phyloP scores from a whole-genome alignment of 257 asterid species.

The Solanum peruvianum region DNA sequence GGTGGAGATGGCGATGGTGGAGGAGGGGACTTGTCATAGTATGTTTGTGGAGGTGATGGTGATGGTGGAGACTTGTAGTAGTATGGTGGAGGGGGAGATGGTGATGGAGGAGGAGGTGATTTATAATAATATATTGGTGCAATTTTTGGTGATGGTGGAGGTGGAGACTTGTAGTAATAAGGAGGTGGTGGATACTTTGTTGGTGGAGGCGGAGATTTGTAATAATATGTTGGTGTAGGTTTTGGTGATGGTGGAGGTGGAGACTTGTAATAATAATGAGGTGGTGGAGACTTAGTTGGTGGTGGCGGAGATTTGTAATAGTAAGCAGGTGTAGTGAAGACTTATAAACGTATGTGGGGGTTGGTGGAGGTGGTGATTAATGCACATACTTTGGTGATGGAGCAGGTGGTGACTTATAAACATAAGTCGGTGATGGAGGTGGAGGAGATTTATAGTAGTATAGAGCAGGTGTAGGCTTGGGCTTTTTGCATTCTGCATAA shows the following conservation, averaged over 20 bases:
- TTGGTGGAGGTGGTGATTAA: too few relatives aligned
- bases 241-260: too few relatives aligned
- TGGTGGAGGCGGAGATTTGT: too few relatives aligned
- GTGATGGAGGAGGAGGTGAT: background rate
- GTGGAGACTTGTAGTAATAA: background rate
- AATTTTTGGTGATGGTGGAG: background rate
- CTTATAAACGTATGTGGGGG: background rate
- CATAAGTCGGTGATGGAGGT: background rate
- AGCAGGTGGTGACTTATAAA: background rate
- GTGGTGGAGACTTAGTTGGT: background rate
- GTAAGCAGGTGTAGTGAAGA: background rate
- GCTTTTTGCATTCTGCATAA: too few relatives aligned
- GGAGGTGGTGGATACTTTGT: too few relatives aligned
- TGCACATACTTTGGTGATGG: too few relatives aligned
- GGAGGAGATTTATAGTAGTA: background rate
- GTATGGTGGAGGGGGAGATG: background rate
- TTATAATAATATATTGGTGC: background rate
- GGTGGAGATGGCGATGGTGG: background rate
- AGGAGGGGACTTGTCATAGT: background rate
- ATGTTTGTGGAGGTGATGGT: background rate
- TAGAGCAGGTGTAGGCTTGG: too few relatives aligned
- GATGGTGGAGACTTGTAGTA: background rate
- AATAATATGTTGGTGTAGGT: fast-evolving
- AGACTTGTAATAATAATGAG: too few relatives aligned
- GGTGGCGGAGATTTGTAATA: background rate